Percentiles rank a stretch among this genome's conserved stretches.
Conservation (phyloP, 495 filamentous ascomycete species). For the Penicillium fimorum region DNA sequence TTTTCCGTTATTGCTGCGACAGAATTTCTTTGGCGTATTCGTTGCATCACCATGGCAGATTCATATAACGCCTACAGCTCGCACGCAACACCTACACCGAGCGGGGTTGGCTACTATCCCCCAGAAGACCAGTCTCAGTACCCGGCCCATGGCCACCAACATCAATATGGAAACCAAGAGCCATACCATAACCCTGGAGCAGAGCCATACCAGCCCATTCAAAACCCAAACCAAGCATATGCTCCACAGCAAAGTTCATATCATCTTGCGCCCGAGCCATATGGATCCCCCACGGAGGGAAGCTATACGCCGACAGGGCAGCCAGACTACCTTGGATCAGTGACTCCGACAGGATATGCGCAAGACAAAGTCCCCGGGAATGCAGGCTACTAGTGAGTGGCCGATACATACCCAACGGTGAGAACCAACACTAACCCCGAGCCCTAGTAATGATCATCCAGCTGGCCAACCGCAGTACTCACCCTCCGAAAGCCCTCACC, state of each 20-base stretch:
- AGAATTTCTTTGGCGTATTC: neutral
- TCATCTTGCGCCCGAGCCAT: constrained; percentile 32
- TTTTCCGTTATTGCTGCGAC: neutral
- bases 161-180: constrained; percentile 10
- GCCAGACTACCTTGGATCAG: constrained; percentile 45
- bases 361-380: constrained; percentile 37
- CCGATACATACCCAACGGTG: neutral
- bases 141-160: constrained; percentile 11
- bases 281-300: constrained; percentile 27
- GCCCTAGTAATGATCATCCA: constrained; percentile 17
- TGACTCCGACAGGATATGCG: constrained; percentile 45
- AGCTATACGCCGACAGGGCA: constrained; percentile 39
- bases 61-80: constrained; percentile 47
- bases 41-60: constrained; percentile 41
- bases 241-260: constrained; percentile 30
- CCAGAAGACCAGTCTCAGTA: constrained; percentile 22
- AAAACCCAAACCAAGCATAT: constrained; percentile 25
- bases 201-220: neutral
- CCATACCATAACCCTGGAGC: constrained; percentile 16
- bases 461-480: constrained; percentile 22
- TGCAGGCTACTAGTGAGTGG: constrained; percentile 39
- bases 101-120: constrained; percentile 32
- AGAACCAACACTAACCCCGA: neutral
- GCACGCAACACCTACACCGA: constrained; percentile 26
- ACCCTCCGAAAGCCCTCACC: constrained; percentile 18